phyloP scores from a whole-genome alignment of 306 rosid genomes.

The Rosa chinensis region DNA sequence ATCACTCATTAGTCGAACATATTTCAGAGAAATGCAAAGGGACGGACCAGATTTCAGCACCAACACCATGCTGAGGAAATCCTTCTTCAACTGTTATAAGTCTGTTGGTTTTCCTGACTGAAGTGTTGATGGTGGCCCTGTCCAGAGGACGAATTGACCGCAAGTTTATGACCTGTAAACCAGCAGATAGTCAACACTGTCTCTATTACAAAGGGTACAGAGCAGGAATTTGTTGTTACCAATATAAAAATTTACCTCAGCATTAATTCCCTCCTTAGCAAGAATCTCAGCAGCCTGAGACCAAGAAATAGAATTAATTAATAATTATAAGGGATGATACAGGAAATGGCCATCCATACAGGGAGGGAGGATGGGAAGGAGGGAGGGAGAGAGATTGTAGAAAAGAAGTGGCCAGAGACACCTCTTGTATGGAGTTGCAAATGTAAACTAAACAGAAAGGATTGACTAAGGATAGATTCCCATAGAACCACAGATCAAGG shows the following conservation, averaged over 20 bases:
- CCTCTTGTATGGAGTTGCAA: neutral
- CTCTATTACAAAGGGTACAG: conserved; percentile 17
- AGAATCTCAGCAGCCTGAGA: conserved; percentile 90
- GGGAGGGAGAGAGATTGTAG: neutral
- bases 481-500: neutral
- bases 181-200: conserved; percentile 14
- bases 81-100: conserved; percentile 97
- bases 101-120: conserved; percentile 95
- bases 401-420: neutral
- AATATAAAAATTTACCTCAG: conserved; percentile 65
- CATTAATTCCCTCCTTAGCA: conserved; percentile 87
- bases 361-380: neutral
- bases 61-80: conserved; percentile 99
- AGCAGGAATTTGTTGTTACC: neutral
- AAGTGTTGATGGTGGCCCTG: conserved; percentile 82
- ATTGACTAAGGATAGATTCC: neutral
- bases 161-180: conserved; percentile 74
- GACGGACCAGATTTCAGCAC: conserved; percentile 93
- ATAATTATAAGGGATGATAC: conserved; percentile 7
- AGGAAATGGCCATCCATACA: neutral
- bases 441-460: neutral
- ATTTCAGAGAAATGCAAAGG: conserved; percentile 15
- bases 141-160: conserved; percentile 96
- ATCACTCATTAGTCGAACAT: conserved; percentile 17
- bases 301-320: conserved; percentile 33